Percentiles rank a stretch among this genome's conserved stretches.
phyloP scores from a whole-genome alignment of 2,329 filamentous ascomycete genomes.

The Talaromyces sp. region DNA sequence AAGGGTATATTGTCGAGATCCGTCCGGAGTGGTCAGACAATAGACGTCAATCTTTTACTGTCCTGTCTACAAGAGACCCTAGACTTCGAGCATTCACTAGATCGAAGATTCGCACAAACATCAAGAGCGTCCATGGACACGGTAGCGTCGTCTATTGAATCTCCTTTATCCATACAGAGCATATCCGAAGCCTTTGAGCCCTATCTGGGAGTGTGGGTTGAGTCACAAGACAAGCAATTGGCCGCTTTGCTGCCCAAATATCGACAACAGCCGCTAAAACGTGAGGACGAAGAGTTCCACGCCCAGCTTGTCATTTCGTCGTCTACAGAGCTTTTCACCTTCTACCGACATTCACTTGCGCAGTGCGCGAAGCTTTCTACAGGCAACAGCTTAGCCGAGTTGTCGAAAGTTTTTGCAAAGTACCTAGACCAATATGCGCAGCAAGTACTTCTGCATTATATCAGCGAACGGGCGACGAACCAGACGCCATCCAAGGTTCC shows the following conservation, averaged over 20 bases:
- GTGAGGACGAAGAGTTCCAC: constrained; percentile 86
- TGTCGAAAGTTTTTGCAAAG: constrained; percentile 81
- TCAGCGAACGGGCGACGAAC: constrained; percentile 56
- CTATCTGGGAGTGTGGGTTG: constrained; percentile 94
- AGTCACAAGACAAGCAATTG: constrained; percentile 87
- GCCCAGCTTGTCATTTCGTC: constrained; percentile 85
- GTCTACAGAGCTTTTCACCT: constrained; percentile 94
- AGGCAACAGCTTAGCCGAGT: constrained; percentile 76
- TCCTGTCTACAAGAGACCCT: constrained; percentile 92
- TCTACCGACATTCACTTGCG: constrained; percentile 86
- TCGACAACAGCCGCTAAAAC: constrained; percentile 72
- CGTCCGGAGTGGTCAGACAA: constrained; percentile 72
- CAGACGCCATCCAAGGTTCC: constrained; percentile 52
- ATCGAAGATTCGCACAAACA: constrained; percentile 69
- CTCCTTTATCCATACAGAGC: constrained; percentile 76
- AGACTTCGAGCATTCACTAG: constrained; percentile 90
- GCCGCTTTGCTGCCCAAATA: constrained; percentile 83
- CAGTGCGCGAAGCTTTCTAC: constrained; percentile 97
- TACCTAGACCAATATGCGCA: constrained; percentile 96
- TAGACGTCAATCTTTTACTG: constrained; percentile 85
- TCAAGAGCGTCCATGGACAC: constrained; percentile 85
- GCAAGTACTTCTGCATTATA: constrained; percentile 75
- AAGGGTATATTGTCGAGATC: constrained; percentile 86
- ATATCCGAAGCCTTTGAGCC: constrained; percentile 97
- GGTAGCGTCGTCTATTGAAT: constrained; percentile 73